Conservation (phyloP, 192 early-diverging fungal species). For the Radiomyces spectabilis region DNA sequence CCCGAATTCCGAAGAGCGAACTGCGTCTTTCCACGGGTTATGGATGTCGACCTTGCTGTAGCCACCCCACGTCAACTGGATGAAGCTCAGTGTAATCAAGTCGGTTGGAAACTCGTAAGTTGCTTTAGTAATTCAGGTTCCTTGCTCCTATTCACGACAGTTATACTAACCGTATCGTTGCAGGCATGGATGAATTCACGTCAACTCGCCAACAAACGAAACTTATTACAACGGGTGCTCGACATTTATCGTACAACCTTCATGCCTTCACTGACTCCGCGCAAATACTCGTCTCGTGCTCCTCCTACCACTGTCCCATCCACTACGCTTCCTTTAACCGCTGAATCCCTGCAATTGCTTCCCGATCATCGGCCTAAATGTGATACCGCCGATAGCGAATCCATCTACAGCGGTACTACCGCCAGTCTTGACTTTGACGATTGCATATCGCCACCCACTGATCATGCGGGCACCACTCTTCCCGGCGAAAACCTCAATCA, state of each 20-base stretch:
- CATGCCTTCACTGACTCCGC: slow-evolving; percentile 8
- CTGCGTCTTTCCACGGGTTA: slow-evolving; percentile 46
- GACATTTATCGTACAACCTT: slow-evolving; percentile 23
- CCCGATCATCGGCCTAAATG: background rate
- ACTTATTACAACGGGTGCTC: slow-evolving; percentile 22
- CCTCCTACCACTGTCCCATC: no score
- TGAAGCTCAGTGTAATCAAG: slow-evolving; percentile 45
- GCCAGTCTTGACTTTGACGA: slow-evolving; percentile 11
- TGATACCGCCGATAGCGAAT: background rate
- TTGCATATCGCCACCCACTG: slow-evolving; percentile 19
- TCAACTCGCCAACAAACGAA: slow-evolving; percentile 21
- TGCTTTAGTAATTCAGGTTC: background rate
- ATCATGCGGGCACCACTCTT: background rate
- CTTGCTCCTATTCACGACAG: background rate
- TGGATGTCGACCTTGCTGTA: slow-evolving; percentile 21
- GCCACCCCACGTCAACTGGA: slow-evolving; percentile 23
- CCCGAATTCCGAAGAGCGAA: slow-evolving; percentile 43
- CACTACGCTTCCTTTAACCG: slow-evolving; percentile 20
- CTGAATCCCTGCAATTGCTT: slow-evolving; percentile 5
- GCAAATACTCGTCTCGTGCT: slow-evolving; percentile 6
- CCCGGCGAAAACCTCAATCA: background rate
- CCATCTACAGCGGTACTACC: slow-evolving; percentile 7
- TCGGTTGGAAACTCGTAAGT: slow-evolving; percentile 63
- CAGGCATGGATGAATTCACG: slow-evolving; percentile 13
- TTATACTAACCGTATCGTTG: background rate